Conservation (phyloP, 768 basidiomycete genomes). For the Termitomyces eurrhizus region DNA sequence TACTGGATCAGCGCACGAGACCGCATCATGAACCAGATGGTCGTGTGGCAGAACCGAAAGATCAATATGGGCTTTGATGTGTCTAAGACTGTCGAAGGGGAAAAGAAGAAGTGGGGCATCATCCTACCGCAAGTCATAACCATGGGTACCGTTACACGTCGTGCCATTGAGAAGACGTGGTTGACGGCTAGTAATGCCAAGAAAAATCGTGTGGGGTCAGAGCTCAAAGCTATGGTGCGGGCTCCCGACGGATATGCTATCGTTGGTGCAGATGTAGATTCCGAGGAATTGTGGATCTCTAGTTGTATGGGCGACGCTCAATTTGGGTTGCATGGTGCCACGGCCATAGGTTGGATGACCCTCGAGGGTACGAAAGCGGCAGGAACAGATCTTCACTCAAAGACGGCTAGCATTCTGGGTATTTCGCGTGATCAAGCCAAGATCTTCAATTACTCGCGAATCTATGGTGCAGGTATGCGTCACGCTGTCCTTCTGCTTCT, state of each 20-base stretch:
- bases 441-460: constrained; percentile 98
- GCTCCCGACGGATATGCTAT: constrained; percentile 92
- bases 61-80: constrained; percentile 49
- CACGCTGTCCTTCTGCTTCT: constrained; percentile 86
- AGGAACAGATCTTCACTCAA: constrained; percentile 95
- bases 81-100: constrained; percentile 15
- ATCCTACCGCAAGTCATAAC: constrained; percentile 95
- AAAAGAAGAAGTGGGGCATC: constrained; percentile 66
- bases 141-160: constrained; percentile 98
- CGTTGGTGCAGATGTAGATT: constrained; percentile 98
- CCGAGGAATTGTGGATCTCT: constrained; percentile 98
- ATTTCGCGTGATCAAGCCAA: constrained; percentile 95
- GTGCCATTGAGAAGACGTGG: constrained; percentile 98
- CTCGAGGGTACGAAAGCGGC: constrained; percentile 94
- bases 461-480: constrained; percentile 97
- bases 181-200: constrained; percentile 98
- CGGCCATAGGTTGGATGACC: constrained; percentile 99
- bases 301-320: constrained; percentile 98
- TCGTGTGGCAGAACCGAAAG: constrained; percentile 68
- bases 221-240: constrained; percentile 96
- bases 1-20: constrained; percentile 98
- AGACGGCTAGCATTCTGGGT: constrained; percentile 89
- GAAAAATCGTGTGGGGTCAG: constrained; percentile 95
- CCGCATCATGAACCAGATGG: constrained; percentile 88
- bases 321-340: constrained; percentile 94